Evolutionary conservation across 179 eudicot genomes (phyloP).

Genomic region (Carnegiea gigantea): DNA sequence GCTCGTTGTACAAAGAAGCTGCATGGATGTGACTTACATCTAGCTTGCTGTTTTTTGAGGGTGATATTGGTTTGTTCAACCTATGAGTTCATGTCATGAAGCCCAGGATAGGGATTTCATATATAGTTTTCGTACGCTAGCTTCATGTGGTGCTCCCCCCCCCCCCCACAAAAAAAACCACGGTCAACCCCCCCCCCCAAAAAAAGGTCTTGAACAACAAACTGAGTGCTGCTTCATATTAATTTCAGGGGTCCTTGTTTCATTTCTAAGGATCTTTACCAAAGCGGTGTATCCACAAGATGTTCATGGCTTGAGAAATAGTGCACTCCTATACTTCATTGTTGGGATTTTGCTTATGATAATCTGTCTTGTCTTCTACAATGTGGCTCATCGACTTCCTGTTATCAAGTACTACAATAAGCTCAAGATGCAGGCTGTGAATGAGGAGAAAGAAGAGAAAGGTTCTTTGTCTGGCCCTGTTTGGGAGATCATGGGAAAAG

Average conservation of each 20-base stretch:
- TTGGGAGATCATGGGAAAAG: constrained; percentile 59
- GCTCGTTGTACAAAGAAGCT: too few relatives aligned
- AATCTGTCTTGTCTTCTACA: constrained; percentile 62
- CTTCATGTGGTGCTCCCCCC: too few relatives aligned
- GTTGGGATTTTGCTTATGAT: constrained; percentile 72
- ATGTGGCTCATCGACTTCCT: constrained; percentile 73
- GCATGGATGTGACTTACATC: too few relatives aligned
- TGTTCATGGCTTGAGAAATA: constrained; percentile 58
- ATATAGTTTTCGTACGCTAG: too few relatives aligned
- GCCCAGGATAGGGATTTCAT: too few relatives aligned
- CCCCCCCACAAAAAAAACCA: too few relatives aligned
- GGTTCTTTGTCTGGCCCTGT: constrained; percentile 46
- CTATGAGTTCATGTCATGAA: too few relatives aligned
- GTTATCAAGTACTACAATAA: constrained; percentile 74
- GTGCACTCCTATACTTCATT: constrained; percentile 76
- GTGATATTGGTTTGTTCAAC: too few relatives aligned
- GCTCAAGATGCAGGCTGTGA: constrained; percentile 53
- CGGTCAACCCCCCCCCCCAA: too few relatives aligned
- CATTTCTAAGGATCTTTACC: constrained; percentile 66
- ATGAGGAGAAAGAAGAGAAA: constrained; percentile 53
- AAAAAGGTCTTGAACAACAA: not conserved
- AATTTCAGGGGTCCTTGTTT: constrained; percentile 77
- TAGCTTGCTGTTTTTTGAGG: too few relatives aligned
- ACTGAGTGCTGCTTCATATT: not conserved
- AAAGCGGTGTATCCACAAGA: constrained; percentile 81